phyloP scores from a whole-genome alignment of 2,329 filamentous ascomycete genomes.

The Fusarium sp. region DNA sequence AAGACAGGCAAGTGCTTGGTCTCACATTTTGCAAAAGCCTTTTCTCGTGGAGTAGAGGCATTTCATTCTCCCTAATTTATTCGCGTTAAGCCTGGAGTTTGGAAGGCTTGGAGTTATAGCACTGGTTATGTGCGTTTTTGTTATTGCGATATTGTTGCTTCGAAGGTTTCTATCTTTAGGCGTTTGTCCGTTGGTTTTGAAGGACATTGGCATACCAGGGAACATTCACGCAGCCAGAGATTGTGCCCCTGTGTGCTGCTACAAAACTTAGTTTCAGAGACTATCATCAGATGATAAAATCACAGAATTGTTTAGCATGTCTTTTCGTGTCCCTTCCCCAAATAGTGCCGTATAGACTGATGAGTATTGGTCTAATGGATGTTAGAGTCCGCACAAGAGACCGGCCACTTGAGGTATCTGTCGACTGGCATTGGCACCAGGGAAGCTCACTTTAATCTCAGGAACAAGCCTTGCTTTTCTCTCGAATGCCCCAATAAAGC shows the following conservation, averaged over 20 bases:
- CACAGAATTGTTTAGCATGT: background rate
- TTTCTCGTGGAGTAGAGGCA: background rate
- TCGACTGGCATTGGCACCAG: background rate
- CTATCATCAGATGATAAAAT: background rate
- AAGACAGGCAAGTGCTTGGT: background rate
- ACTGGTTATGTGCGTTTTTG: slow-evolving; percentile 25
- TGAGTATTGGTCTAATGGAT: background rate
- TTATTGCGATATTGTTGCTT: slow-evolving; percentile 31
- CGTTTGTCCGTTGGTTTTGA: slow-evolving; percentile 12
- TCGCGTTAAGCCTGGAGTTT: slow-evolving; percentile 35
- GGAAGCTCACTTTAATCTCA: background rate
- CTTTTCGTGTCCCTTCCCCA: background rate
- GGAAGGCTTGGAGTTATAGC: slow-evolving; percentile 25
- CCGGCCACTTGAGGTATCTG: background rate
- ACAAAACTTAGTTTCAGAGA: slow-evolving; percentile 17
- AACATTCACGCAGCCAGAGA: slow-evolving; percentile 2
- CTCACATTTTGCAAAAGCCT: background rate
- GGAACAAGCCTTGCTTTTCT: background rate
- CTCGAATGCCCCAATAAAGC: background rate
- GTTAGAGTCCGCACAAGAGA: too few species aligned
- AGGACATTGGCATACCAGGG: slow-evolving; percentile 1
- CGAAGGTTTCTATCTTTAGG: slow-evolving; percentile 10
- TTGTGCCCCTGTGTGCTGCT: slow-evolving; percentile 9
- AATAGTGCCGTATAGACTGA: background rate
- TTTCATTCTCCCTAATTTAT: background rate